Evolutionary conservation across 2,329 filamentous ascomycete species (phyloP), one percentile per base, ranked within the genome.

Genomic region (Teratosphaeria gauchensis): DNA sequence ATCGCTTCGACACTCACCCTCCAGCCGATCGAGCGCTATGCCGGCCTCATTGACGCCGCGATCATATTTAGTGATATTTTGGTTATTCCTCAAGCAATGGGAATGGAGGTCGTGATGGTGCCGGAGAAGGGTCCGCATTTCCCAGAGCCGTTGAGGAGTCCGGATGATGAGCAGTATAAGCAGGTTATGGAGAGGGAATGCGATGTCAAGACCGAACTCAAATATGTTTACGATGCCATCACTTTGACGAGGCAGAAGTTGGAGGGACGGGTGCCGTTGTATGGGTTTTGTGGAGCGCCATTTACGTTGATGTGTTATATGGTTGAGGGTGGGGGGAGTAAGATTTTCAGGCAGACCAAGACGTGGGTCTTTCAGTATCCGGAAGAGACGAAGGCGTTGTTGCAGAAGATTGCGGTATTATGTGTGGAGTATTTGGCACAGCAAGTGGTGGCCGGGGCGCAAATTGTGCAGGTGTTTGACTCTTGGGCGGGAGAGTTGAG

Each of bases 51-150:
- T 67, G 94, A 99, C 74, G 92, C 91, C 31, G 92, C 94, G 61
- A 99, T 99, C 70, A 99, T 99, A 74, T 99, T 99, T 81, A 96
- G 90, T 58, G 94, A 99, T 73, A 99, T 99, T 65, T 84, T 99
- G 42, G 94, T 99, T 53, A 92, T 99, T 63, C 94, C 94, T 0
- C 94, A 99, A 77, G 94, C 94, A 33, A 89, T 99, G 84, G 94
- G 94, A 0, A 99, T 99, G 94, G 81, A 82, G n/a, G 94, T 99
- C 31, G 89, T 97, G 74, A 99, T 99, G 94, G 82, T 97, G 11
- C 92, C 96, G 74, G 95, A 94, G 77, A 95, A 96, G 75, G 94
- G 94, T 0, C 94, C 94, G 11, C 89, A 95, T 73, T 99, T 99
- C 74, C 94, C 94, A 0, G 78, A 88, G 53, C 94, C 94, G 14